Evolutionary conservation across 2,329 filamentous ascomycete species (phyloP), one percentile per base, ranked within the genome.

Genomic region (Fusarium oxysporum): DNA sequence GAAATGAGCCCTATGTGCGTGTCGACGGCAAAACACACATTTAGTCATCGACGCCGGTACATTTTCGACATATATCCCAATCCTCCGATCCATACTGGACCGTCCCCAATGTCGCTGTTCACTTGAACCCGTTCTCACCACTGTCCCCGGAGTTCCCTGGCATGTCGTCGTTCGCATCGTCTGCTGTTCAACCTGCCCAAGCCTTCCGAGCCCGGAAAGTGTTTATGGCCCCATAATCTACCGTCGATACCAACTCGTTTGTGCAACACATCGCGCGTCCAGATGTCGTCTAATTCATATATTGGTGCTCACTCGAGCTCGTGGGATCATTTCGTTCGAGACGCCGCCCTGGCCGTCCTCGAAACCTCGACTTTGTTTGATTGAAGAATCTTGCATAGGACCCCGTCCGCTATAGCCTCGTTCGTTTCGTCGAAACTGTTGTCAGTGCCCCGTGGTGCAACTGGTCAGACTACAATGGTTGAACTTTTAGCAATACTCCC

Each of bases 301-400:
- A 38, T 44, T 28, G 47, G 33, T 47, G 40, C 59, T 65, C 43
- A 58, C 59, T 59, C 30, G 38, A 69, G 51, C 33, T 56, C 11
- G 35, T 37, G 40, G 19, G 23, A n/a, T 33, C 19, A 32, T 19
- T 57, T n/a, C 33, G 17, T 16, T 30, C 21, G 17, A 33, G 16
- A 14, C 21, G 19, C 35, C 44, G 28, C 25, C 54, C 21, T 25
- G 17, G 23, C 32, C 33, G n/a, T 30, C 19, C 38, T 33, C 21
- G 21, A 44, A 16, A n/a, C 33, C 21, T 47, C 33, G 37, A 43
- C 54, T 35, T 25, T 21, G 43, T 37, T 40, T 21, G 45, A 14
- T 38, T 17, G 40, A n/a, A 33, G 16, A n/a, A 32, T 6, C 50
- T 47, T 51, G 14, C 35, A 40, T 10, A 25, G 41, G 33, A 45